phyloP scores from a whole-genome alignment of 176 grass and related monocot species.

The Triticum urartu region DNA sequence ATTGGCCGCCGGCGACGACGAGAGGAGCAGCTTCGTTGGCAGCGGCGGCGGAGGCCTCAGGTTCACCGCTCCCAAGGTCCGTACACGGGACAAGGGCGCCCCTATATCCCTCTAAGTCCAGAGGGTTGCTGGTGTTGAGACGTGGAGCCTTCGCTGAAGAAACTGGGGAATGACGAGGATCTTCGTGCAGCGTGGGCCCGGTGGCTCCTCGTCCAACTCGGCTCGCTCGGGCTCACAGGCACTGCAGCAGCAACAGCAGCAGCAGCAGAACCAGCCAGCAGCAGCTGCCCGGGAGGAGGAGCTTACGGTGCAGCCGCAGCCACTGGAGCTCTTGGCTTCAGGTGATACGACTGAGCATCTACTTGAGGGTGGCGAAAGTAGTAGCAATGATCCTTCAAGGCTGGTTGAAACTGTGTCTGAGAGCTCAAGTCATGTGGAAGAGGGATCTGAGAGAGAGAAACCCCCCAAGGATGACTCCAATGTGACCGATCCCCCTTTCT shows the following conservation, averaged over 20 bases:
- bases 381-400: constrained; percentile 43
- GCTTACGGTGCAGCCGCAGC: constrained; percentile 38
- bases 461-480: constrained; percentile 39
- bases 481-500: constrained; percentile 44
- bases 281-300: constrained; percentile 52
- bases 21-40: constrained; percentile 57
- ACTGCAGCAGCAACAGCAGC: constrained; percentile 33
- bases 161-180: constrained; percentile 88
- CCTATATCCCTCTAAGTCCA: constrained; percentile 20
- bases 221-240: constrained; percentile 47
- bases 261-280: constrained; percentile 32
- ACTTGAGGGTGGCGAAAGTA: constrained; percentile 41
- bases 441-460: constrained; percentile 47
- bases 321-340: constrained; percentile 28
- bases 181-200: constrained; percentile 79
- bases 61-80: constrained; percentile 62
- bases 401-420: constrained; percentile 37
- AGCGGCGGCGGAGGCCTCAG: constrained; percentile 45
- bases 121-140: constrained; percentile 39
- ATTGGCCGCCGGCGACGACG: constrained; percentile 57
- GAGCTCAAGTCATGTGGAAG: constrained; percentile 28
- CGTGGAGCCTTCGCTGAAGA: constrained; percentile 13
- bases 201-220: constrained; percentile 75
- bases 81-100: constrained; percentile 66
- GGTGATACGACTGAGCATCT: constrained; percentile 35